Conservation (phyloP, 306 rosid genomes). For the Comarum palustre region DNA sequence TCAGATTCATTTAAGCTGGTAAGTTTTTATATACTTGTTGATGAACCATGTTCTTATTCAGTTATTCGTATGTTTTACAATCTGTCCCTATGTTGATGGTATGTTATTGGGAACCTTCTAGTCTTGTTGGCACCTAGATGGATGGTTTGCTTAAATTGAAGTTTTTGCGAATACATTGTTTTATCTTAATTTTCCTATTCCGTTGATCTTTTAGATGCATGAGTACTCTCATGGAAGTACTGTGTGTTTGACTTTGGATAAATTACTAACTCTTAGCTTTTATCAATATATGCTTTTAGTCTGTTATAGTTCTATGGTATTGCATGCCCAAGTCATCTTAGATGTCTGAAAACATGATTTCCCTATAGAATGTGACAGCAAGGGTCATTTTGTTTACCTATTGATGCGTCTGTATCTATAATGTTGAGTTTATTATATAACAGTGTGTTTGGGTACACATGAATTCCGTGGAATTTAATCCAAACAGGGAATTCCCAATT, state of each 20-base stretch:
- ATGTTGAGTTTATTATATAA: background rate
- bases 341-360: background rate
- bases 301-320: background rate
- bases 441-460: no score
- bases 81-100: background rate
- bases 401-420: background rate
- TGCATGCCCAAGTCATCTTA: background rate
- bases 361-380: background rate
- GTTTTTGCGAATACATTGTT: background rate
- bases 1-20: conserved; percentile 99
- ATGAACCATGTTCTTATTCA: conserved; percentile 8
- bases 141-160: background rate
- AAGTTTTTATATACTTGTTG: conserved; percentile 21
- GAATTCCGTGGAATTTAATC: no score
- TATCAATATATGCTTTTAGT: background rate
- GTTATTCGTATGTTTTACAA: conserved; percentile 1
- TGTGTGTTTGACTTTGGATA: background rate
- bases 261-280: background rate
- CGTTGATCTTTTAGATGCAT: background rate
- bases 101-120: background rate
- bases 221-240: background rate
- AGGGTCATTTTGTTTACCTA: background rate
- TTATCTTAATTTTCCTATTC: background rate
- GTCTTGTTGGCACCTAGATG: background rate
- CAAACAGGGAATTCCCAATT: no score